Percentiles rank a stretch among this genome's conserved stretches.
Evolutionary conservation across 306 rosid species (phyloP).

Genomic region (Vigna angularis): DNA sequence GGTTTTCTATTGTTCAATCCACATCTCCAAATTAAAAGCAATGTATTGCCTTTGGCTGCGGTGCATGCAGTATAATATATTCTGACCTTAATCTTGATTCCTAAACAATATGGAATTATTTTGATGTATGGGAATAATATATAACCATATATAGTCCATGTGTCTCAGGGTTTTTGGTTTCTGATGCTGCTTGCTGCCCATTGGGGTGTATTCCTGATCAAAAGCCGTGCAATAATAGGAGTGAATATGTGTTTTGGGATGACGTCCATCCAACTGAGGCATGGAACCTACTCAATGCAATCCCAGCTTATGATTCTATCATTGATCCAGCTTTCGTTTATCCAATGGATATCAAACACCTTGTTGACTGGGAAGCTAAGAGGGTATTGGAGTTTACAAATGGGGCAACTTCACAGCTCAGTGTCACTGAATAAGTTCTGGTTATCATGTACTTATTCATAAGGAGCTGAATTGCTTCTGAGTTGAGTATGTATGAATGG

Average conservation of each 20-base stretch:
- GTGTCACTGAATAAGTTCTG: conserved; percentile 21
- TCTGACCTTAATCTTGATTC: background rate
- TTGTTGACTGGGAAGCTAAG: conserved; percentile 37
- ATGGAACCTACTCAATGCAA: conserved; percentile 41
- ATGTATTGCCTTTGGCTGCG: background rate
- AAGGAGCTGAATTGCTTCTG: background rate
- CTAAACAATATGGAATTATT: too few relatives aligned
- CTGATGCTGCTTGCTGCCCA: conserved; percentile 48
- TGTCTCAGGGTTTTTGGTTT: conserved; percentile 50
- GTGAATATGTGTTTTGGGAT: conserved; percentile 61
- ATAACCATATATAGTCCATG: conserved; percentile 33
- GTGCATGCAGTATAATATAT: background rate
- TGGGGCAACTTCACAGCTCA: conserved; percentile 27
- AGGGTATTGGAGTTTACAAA: conserved; percentile 26
- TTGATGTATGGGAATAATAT: background rate
- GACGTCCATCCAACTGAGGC: conserved; percentile 52
- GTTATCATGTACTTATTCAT: background rate
- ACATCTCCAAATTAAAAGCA: background rate
- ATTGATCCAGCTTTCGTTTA: conserved; percentile 13
- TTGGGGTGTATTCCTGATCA: conserved; percentile 39
- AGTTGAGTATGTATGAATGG: background rate
- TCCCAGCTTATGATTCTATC: conserved; percentile 15
- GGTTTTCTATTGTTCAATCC: conserved; percentile 20
- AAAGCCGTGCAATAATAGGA: conserved; percentile 56
- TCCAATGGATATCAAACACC: conserved; percentile 52